Percentiles rank a stretch among this genome's conserved stretches.
Conservation (phyloP, 257 asterid species). For the Solanum bulbocastanum region DNA sequence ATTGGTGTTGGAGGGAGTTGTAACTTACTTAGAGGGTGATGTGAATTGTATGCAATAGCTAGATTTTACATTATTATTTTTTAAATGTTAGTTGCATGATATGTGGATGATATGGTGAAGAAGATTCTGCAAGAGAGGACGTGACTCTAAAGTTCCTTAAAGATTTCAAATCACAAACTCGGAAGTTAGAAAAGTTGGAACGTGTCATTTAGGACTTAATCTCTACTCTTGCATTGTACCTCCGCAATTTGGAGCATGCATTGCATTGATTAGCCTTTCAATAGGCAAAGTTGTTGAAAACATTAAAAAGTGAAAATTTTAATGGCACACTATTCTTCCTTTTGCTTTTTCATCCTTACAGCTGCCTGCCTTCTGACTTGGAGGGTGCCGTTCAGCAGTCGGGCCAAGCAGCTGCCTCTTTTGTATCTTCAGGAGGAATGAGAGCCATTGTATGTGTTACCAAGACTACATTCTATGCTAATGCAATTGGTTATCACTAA, state of each 20-base stretch:
- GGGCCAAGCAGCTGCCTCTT: slow-evolving; percentile 72
- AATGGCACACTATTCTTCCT: neutral
- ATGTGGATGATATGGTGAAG: neutral
- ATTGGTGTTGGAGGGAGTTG: neutral
- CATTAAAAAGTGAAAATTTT: neutral
- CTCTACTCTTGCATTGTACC: neutral
- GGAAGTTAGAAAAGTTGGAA: neutral
- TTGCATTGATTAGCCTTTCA: neutral
- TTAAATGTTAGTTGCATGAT: neutral
- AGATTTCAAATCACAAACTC: neutral
- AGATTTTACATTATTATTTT: neutral
- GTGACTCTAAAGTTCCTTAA: neutral
- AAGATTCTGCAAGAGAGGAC: neutral
- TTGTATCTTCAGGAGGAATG: slow-evolving; percentile 78
- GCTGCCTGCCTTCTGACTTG: slow-evolving; percentile 90
- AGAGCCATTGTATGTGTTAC: slow-evolving; percentile 65
- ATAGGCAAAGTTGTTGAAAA: neutral
- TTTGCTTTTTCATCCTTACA: slow-evolving; percentile 24
- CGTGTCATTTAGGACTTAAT: neutral
- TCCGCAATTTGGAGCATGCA: neutral
- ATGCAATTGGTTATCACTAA: neutral
- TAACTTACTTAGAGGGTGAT: neutral
- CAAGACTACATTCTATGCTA: neutral
- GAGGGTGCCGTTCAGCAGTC: slow-evolving; percentile 94
- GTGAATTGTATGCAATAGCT: neutral